phyloP scores from a whole-genome alignment of 2,329 filamentous ascomycete genomes.

The Aureobasidium sp. region DNA sequence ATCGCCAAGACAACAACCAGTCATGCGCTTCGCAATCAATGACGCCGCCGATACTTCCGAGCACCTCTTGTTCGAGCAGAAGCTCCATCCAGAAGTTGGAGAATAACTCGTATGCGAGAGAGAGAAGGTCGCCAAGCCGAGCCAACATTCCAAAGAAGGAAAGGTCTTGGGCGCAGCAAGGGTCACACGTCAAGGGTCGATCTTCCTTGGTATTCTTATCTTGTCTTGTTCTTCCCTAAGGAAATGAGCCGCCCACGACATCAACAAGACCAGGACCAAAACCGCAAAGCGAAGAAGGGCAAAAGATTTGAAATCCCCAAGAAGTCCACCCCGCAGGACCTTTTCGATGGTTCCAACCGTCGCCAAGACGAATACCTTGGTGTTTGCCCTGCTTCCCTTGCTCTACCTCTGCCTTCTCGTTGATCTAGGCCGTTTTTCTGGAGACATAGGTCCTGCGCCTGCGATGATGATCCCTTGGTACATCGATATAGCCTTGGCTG shows the following conservation, averaged over 20 bases:
- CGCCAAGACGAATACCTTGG: not conserved
- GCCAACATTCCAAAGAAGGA: not conserved
- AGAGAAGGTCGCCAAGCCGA: not conserved
- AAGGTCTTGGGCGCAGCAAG: not conserved
- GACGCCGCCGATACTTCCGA: not conserved
- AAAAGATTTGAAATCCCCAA: constrained; percentile 4
- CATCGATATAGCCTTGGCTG: not conserved
- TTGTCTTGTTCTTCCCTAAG: not conserved
- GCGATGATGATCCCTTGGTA: not conserved
- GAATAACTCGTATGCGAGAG: not conserved
- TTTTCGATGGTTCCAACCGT: constrained; percentile 5
- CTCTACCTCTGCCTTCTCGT: not conserved
- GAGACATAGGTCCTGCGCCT: not conserved
- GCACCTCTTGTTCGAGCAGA: not conserved
- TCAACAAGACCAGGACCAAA: not conserved
- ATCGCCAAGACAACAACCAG: not conserved
- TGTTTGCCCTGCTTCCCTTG: not conserved
- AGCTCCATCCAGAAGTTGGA: not conserved
- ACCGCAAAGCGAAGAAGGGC: not conserved
- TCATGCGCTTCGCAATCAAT: not conserved
- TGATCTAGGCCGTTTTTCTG: not conserved
- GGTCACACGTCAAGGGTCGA: not conserved
- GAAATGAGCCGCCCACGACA: not conserved
- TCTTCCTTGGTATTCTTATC: not conserved
- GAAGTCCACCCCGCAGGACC: not conserved